These are phyloP conservation scores for Priceomyces castillae DNA, from an alignment of 805 yeast genomes.

Conservation along the genomic window DNA sequence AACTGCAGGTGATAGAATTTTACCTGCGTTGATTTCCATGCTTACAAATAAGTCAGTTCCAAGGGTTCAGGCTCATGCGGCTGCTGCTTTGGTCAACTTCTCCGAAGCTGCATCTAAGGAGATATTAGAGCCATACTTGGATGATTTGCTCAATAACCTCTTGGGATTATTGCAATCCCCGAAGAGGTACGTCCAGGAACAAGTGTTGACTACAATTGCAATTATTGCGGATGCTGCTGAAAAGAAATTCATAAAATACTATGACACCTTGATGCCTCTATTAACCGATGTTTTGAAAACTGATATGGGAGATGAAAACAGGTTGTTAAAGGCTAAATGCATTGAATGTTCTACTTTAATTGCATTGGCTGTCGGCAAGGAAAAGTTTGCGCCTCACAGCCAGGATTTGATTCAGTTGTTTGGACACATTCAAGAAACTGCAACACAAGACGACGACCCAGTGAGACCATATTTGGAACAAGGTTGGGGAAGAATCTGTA, in stretches of 20 bases:
- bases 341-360: constrained; percentile 94
- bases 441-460: constrained; percentile 75
- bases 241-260: constrained; percentile 81
- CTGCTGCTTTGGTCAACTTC: constrained; percentile 96
- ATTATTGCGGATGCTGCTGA: constrained; percentile 97
- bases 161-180: constrained; percentile 78
- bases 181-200: constrained; percentile 93
- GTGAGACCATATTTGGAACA: constrained; percentile 83
- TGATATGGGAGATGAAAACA: constrained; percentile 74
- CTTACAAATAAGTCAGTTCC: constrained; percentile 72
- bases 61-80: constrained; percentile 96
- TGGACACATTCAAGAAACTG: constrained; percentile 63
- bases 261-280: constrained; percentile 91
- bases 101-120: constrained; percentile 89
- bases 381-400: constrained; percentile 74
- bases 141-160: constrained; percentile 69
- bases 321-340: constrained; percentile 84
- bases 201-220: constrained; percentile 93
- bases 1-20: constrained; percentile 70
- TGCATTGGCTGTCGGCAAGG: constrained; percentile 93
- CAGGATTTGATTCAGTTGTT: constrained; percentile 70
- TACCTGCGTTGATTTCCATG: constrained; percentile 86
- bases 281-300: constrained; percentile 73
- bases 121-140: constrained; percentile 88
- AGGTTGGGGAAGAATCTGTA: constrained; percentile 94